Base-by-base conservation (phyloP, 805 yeast species). In the Naumovozyma baii region DNA sequence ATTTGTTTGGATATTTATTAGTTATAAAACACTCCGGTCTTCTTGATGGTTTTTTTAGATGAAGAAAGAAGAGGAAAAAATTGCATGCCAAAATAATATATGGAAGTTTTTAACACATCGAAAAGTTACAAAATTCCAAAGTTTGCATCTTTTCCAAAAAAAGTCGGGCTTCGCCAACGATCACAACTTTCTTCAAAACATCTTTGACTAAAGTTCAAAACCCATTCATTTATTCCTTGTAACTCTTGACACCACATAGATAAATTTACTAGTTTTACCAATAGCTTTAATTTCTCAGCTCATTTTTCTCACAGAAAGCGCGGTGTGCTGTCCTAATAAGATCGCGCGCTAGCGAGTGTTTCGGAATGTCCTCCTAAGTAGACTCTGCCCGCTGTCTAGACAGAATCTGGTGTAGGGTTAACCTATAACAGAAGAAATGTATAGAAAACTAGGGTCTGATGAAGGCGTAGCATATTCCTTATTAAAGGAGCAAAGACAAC, bases 1-100 rank as follows among this genome's bases (percentile, higher is more conserved):
- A 61, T 52, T 56, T 62, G 45, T 45, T 49, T 49, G 43, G 47
- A 44, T 47, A 44, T 37, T 41, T 42, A 38, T 36, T 34, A 34
- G 48, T 50, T 44, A 41, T 45, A 44, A 46, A 64, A 81, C 92
- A 86, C 97, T 88, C 97, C 97, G 97, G 97, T 86, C 85, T 71
- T 39, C 43, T 37, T 37, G 34, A 28, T 43, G 44, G 44, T 39
- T 30, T 29, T 17, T 43, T 25, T 18, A 19, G 35, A 31, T 26
- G 31, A 31, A 20, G 20, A 8, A 26, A 22, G 26, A n/a, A n/a
- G n/a, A n/a, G n/a, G n/a, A n/a, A n/a, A n/a, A n/a, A n/a, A n/a
- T n/a, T n/a, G n/a, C n/a, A n/a, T n/a, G n/a, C n/a, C n/a, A n/a
- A n/a, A n/a, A n/a, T n/a, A n/a, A n/a, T n/a, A n/a, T n/a, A n/a